A percentile compares a stretch with the other conserved stretches of the same genome.
Evolutionary conservation across 345 rosid species (phyloP).

Genomic region (Citrus cavaleriei): DNA sequence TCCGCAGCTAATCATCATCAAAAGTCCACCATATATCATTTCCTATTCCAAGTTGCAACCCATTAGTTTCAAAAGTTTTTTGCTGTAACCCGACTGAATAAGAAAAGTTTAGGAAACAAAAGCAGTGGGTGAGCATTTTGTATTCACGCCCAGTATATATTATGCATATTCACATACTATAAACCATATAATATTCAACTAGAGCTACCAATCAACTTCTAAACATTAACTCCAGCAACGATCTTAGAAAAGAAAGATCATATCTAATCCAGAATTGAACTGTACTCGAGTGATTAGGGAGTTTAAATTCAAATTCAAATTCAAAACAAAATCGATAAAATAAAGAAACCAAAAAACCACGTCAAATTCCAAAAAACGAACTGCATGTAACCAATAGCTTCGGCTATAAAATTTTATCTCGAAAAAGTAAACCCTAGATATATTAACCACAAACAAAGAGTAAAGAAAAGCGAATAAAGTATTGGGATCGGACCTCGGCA

Average conservation of each 20-base stretch:
- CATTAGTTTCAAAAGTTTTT: not conserved
- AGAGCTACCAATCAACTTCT: not conserved
- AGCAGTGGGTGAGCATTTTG: not conserved
- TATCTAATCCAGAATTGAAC: not conserved
- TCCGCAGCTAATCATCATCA: not conserved
- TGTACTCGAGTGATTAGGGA: not conserved
- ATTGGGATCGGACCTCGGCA: conserved; percentile 54
- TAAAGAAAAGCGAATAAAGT: not conserved
- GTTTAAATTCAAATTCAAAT: not conserved
- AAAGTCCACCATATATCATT: not conserved
- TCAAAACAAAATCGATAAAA: not conserved
- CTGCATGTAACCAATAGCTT: not conserved
- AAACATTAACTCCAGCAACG: not conserved
- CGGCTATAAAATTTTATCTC: not conserved
- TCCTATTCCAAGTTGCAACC: not conserved
- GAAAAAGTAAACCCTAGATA: conserved; percentile 25
- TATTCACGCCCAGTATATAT: not conserved
- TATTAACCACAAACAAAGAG: not conserved
- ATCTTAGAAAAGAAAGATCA: not conserved
- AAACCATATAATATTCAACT: not conserved
- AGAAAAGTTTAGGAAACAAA: not conserved
- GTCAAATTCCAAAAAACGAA: not conserved
- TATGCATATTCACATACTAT: not conserved
- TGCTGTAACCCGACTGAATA: not conserved
- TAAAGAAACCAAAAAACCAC: not conserved